Evolutionary conservation across 768 basidiomycete species (phyloP).

Genomic region (Pleurotus platypus): DNA sequence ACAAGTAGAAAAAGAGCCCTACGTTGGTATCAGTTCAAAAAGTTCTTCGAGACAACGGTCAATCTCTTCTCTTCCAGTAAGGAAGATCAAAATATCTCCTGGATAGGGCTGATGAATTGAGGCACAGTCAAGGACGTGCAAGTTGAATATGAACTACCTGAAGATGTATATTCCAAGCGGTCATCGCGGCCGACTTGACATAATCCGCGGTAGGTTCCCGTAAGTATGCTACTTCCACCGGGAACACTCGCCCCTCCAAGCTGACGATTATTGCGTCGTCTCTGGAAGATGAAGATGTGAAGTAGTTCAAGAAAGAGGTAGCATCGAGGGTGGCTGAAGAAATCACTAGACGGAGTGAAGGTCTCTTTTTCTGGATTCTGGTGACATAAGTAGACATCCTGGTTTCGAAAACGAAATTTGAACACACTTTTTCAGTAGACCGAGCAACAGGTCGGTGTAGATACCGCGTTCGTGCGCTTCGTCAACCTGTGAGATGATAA

Average conservation of each 20-base stretch:
- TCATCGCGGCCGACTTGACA: slow-evolving; percentile 75
- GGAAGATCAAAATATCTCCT: slow-evolving; percentile 91
- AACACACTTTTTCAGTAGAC: slow-evolving; percentile 86
- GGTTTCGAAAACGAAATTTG: no score
- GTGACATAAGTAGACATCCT: no score
- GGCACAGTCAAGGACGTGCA: neutral
- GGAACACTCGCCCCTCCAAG: slow-evolving; percentile 91
- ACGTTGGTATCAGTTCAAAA: slow-evolving; percentile 76
- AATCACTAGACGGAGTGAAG: slow-evolving; percentile 85
- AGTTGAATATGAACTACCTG: slow-evolving; percentile 46
- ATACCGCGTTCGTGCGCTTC: slow-evolving; percentile 96
- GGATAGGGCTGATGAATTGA: slow-evolving; percentile 54
- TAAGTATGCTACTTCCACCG: slow-evolving; percentile 90
- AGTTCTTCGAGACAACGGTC: slow-evolving; percentile 82
- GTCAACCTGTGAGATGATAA: slow-evolving; percentile 64
- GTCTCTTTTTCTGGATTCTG: slow-evolving; percentile 90
- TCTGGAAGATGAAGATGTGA: slow-evolving; percentile 57
- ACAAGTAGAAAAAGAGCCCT: slow-evolving; percentile 9
- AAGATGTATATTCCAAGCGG: slow-evolving; percentile 76
- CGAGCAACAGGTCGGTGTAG: slow-evolving; percentile 93
- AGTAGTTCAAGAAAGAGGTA: slow-evolving; percentile 83
- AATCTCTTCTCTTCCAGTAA: slow-evolving; percentile 96
- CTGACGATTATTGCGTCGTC: slow-evolving; percentile 83
- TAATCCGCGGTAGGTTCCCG: slow-evolving; percentile 78
- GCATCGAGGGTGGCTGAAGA: slow-evolving; percentile 98